A percentile compares a stretch with the other conserved stretches of the same genome.
These are phyloP conservation scores for Pseudogymnoascus sp. DNA, from an alignment of 2,329 filamentous ascomycete species.

Conservation along the genomic window DNA sequence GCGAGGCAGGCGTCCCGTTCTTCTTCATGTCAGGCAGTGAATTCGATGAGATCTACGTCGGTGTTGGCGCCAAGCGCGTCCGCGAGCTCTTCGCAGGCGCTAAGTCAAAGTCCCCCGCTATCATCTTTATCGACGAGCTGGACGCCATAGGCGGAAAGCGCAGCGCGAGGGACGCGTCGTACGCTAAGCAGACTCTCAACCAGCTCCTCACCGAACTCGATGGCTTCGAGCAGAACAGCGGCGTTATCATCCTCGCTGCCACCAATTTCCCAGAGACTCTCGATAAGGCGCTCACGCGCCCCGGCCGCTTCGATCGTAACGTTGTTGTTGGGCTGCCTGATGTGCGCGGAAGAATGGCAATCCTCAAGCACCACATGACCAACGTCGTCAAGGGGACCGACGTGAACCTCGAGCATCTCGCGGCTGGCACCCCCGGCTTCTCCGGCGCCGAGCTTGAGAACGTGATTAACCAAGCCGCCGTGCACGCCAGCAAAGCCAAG, in stretches of 20 bases:
- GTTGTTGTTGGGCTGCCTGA: slow-evolving; percentile 84
- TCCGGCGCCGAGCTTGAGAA: slow-evolving; percentile 96
- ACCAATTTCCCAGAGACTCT: slow-evolving; percentile 94
- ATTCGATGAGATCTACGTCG: slow-evolving; percentile 97
- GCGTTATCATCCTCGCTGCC: slow-evolving; percentile 90
- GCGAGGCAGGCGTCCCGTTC: slow-evolving; percentile 95
- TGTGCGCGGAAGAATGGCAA: slow-evolving; percentile 84
- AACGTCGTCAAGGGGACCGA: slow-evolving; percentile 75
- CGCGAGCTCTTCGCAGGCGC: slow-evolving; percentile 84
- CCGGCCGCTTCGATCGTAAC: slow-evolving; percentile 91
- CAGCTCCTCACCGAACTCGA: slow-evolving; percentile 95
- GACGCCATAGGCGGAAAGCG: slow-evolving; percentile 92
- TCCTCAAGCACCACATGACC: slow-evolving; percentile 86
- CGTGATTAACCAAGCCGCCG: slow-evolving; percentile 89
- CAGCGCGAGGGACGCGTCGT: slow-evolving; percentile 85
- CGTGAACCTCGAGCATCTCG: slow-evolving; percentile 76
- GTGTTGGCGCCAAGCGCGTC: slow-evolving; percentile 91
- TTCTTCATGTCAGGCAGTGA: slow-evolving; percentile 99
- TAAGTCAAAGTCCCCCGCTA: slow-evolving; percentile 76
- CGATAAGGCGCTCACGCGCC: slow-evolving; percentile 88
- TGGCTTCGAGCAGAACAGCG: slow-evolving; percentile 89
- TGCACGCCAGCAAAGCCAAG: slow-evolving; percentile 86
- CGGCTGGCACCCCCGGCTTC: slow-evolving; percentile 80
- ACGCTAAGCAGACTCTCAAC: slow-evolving; percentile 95
- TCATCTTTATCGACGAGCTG: slow-evolving; percentile 91